A percentile compares a stretch with the other conserved stretches of the same genome.
Conservation (phyloP, 1,284 basidiomycete species). For the Rhodotorula sp. region DNA sequence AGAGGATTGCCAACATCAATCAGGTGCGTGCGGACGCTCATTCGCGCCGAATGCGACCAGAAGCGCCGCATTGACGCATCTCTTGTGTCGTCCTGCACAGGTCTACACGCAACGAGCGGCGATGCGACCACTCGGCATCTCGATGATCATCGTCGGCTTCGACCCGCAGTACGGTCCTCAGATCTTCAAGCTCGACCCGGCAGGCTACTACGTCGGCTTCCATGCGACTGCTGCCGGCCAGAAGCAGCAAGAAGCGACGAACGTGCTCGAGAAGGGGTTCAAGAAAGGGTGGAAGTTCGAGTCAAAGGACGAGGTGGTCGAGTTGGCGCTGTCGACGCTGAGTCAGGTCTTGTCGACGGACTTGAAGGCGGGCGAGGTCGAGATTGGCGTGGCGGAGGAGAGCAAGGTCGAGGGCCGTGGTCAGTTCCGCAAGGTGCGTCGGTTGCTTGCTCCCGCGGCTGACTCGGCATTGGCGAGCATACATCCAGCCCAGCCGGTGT, state of each 20-base stretch:
- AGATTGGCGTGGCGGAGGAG: constrained; percentile 53
- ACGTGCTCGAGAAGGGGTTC: constrained; percentile 95
- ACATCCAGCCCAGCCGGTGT: no score
- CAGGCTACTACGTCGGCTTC: constrained; percentile 97
- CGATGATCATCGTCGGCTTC: constrained; percentile 93
- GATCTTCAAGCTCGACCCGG: constrained; percentile 96
- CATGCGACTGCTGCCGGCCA: constrained; percentile 94
- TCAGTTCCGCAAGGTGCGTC: constrained; percentile 45
- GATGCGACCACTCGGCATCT: constrained; percentile 95
- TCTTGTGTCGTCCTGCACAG: constrained; percentile 3
- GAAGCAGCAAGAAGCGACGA: constrained; percentile 99
- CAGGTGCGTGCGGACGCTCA: constrained; percentile 60
- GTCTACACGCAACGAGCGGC: constrained; percentile 63
- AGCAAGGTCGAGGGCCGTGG: constrained; percentile 12
- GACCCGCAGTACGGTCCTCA: constrained; percentile 84
- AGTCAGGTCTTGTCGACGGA: constrained; percentile 91
- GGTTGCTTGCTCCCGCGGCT: no score
- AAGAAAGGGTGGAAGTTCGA: constrained; percentile 62
- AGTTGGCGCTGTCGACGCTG: constrained; percentile 94
- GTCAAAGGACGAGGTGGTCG: constrained; percentile 34
- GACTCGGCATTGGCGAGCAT: no score
- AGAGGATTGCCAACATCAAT: constrained; percentile 95
- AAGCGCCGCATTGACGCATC: no score
- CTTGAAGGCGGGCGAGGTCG: constrained; percentile 68
- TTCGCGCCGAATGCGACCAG: no score